A percentile compares a stretch with the other conserved stretches of the same genome.
Conservation (phyloP, 2,329 filamentous ascomycete genomes). For the Aspergillus tanneri region DNA sequence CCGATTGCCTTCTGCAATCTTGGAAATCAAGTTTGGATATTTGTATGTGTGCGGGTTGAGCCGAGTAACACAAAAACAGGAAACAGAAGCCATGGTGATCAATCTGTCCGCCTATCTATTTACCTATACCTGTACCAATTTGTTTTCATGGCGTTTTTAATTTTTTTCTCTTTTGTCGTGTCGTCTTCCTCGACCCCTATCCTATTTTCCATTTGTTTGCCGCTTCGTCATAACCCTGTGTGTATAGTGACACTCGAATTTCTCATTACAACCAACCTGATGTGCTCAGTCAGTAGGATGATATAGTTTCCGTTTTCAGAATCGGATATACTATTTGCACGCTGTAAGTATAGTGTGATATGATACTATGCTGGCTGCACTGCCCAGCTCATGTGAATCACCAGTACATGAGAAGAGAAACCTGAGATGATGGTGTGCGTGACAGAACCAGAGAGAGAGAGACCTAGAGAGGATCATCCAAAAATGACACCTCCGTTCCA, state of each 20-base stretch:
- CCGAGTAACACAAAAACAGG: neutral
- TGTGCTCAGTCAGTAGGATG: neutral
- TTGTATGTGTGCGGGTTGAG: slow-evolving; percentile 4
- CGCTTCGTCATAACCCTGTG: slow-evolving; percentile 7
- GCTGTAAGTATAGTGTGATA: too few relatives aligned
- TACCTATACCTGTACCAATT: slow-evolving; percentile 17
- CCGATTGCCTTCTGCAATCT: neutral
- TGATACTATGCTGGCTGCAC: too few relatives aligned
- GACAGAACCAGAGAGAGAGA: neutral
- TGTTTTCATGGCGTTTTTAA: slow-evolving; percentile 32
- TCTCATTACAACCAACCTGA: neutral
- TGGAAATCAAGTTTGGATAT: neutral
- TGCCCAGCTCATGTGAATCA: too few relatives aligned
- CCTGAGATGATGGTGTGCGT: too few relatives aligned
- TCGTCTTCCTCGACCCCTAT: slow-evolving; percentile 12
- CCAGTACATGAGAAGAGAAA: too few relatives aligned
- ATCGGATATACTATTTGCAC: too few relatives aligned
- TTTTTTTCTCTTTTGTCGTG: slow-evolving; percentile 20
- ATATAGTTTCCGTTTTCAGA: neutral
- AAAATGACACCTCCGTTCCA: neutral
- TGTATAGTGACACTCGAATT: slow-evolving; percentile 20
- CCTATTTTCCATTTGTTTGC: slow-evolving; percentile 16
- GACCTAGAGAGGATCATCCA: neutral
- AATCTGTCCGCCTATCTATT: neutral
- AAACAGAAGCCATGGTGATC: too few relatives aligned